Evolutionary conservation across 352 stramenopile species (phyloP), one percentile per base, ranked within the genome.

Genomic region (Globisporangium polare): DNA sequence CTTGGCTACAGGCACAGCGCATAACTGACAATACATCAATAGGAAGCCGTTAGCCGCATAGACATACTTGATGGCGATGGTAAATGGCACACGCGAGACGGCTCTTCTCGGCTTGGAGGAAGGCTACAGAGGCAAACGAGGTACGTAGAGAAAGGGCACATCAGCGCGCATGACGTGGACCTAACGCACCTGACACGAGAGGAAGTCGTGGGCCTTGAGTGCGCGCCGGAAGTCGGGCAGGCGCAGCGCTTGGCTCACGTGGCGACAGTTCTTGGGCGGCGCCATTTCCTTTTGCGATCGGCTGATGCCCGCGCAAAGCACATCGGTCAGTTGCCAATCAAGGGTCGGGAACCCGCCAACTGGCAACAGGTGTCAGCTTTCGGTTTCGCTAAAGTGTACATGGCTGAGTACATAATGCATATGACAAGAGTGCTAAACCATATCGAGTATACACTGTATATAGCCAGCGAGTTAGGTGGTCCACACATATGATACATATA

Each of bases 181-280:
- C 0, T 5, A 18, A 37, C 39, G 51, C 43, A 82, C 68, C 69
- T 86, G 66, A 53, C 78, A 88, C 2, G 66, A 55, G 26, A 86
- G 63, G 27, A 66, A 56, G 41, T 73, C 58, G 50, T 71, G 76
- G 46, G 79, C 71, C 58, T 78, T 81, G 20, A 88, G 73, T 53
- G 74, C 74, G 42, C 76, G 76, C 26, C 78, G 78, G 55, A 86
- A 78, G 3, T 88, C 78, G 6, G 59, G 22, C 20, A 82, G 53
- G 2, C 71, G 74, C 61, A 85, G 71, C 64, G 78, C 73, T 60
- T 85, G 78, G 33, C 69, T 63, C 57, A 82, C 76, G 58, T 88
- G 78, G 56, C 78, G 78, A 53, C 78, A 88, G 67, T 67, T 77
- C 67, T 82, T 86, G 58, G 71, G 60, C 26, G 37, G 37, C 37